Percentiles rank a stretch among this genome's conserved stretches.
Conservation (phyloP, 345 rosid genomes). For the Gossypium ekmanianum region DNA sequence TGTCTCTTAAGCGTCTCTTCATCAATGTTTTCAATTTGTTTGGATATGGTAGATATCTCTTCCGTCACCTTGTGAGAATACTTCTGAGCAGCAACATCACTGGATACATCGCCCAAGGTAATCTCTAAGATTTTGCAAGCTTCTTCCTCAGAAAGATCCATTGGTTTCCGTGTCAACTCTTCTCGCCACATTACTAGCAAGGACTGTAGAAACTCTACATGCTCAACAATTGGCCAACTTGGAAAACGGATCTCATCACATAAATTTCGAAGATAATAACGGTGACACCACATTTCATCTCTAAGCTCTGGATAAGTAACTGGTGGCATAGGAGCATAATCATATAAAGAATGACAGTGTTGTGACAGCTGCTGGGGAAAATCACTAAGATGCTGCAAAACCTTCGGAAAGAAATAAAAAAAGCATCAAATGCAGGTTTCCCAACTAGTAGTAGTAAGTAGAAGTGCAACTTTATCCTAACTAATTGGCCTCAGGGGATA, state of each 20-base stretch:
- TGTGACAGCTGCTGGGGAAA: conserved; percentile 94
- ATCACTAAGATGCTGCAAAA: conserved; percentile 99
- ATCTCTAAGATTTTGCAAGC: conserved; percentile 95
- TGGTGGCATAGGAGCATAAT: conserved; percentile 99
- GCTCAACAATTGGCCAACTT: conserved; percentile 96
- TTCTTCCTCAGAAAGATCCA: conserved; percentile 99
- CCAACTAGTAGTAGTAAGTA: neutral
- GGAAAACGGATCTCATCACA: conserved; percentile 96
- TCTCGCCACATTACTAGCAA: conserved; percentile 99
- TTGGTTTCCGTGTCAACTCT: conserved; percentile 92
- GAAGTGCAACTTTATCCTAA: neutral
- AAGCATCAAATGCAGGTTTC: conserved; percentile 17
- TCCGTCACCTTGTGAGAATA: conserved; percentile 46
- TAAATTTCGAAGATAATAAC: conserved; percentile 88
- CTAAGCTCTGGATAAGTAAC: conserved; percentile 96
- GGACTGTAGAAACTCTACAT: conserved; percentile 95
- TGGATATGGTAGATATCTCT: conserved; percentile 61
- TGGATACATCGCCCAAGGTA: conserved; percentile 66
- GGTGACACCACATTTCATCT: conserved; percentile 99
- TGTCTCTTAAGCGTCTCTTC: conserved; percentile 98
- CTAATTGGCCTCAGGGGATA: neutral
- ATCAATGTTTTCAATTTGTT: conserved; percentile 89
- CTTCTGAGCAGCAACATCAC: conserved; percentile 40
- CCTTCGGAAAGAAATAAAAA: conserved; percentile 43
- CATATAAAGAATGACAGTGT: conserved; percentile 90